These are phyloP conservation scores for Neoboletus brunneissimus DNA, from an alignment of 768 basidiomycete species.

Conservation along the genomic window DNA sequence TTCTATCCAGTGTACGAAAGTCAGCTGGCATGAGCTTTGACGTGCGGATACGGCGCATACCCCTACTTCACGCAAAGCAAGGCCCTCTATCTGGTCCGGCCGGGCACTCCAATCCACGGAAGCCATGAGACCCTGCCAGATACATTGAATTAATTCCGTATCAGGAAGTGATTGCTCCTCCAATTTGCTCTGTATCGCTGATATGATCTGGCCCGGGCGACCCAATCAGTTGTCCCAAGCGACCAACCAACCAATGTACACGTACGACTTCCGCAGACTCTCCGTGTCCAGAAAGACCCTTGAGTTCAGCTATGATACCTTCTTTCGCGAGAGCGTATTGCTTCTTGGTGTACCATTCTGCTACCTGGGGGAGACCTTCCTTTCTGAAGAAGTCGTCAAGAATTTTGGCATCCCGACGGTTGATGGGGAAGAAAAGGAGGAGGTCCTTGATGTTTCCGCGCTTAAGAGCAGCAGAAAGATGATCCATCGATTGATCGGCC, in stretches of 20 bases:
- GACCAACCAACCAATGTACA: constrained; percentile 6
- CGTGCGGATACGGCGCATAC: constrained; percentile 43
- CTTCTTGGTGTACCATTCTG: constrained; percentile 94
- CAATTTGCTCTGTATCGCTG: constrained; percentile 66
- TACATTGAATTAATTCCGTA: constrained; percentile 77
- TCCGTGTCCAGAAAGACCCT: constrained; percentile 65
- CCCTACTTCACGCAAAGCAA: constrained; percentile 83
- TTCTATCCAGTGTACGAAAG: constrained; percentile 46
- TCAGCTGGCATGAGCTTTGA: background rate
- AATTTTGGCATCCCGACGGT: constrained; percentile 68
- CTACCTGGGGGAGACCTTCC: constrained; percentile 71
- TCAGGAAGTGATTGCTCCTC: constrained; percentile 84
- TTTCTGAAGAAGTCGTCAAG: constrained; percentile 88
- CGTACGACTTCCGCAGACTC: constrained; percentile 68
- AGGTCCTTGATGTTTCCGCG: constrained; percentile 85
- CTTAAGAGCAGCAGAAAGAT: constrained; percentile 78
- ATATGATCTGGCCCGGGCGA: constrained; percentile 57
- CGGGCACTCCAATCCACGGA: constrained; percentile 87
- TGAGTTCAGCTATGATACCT: constrained; percentile 63
- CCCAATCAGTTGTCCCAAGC: constrained; percentile 4
- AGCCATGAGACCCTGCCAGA: constrained; percentile 90
- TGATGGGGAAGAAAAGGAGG: constrained; percentile 80
- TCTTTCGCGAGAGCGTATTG: constrained; percentile 83
- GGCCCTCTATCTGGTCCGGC: constrained; percentile 87
- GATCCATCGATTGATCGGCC: constrained; percentile 82